phyloP scores from a whole-genome alignment of 2,329 filamentous ascomycete species.

The Fusarium citri region DNA sequence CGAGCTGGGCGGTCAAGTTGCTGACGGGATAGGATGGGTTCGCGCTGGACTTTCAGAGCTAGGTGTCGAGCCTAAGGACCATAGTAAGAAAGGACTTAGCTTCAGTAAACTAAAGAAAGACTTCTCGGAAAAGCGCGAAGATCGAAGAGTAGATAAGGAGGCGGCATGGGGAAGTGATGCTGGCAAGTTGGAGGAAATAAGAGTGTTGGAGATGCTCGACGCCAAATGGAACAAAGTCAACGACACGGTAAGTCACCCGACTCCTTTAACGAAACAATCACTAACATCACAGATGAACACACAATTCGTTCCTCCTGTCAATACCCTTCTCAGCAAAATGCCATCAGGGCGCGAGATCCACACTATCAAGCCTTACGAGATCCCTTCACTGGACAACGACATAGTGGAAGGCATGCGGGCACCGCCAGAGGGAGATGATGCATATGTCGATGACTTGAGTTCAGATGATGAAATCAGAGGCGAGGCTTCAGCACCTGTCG shows the following conservation, averaged over 20 bases:
- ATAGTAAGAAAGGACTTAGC: slow-evolving; percentile 65
- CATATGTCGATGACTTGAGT: slow-evolving; percentile 50
- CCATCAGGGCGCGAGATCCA: slow-evolving; percentile 92
- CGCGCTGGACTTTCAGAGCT: slow-evolving; percentile 80
- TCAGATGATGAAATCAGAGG: slow-evolving; percentile 54
- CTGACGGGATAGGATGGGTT: slow-evolving; percentile 88
- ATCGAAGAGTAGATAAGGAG: slow-evolving; percentile 80
- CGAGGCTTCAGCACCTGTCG: slow-evolving; percentile 52
- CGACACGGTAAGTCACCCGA: slow-evolving; percentile 74
- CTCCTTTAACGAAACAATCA: background rate
- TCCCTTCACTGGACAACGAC: slow-evolving; percentile 72
- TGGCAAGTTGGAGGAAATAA: slow-evolving; percentile 83
- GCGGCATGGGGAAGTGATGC: slow-evolving; percentile 83
- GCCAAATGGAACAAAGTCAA: slow-evolving; percentile 93
- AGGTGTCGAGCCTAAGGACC: slow-evolving; percentile 67
- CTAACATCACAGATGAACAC: slow-evolving; percentile 74
- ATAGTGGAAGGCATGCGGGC: slow-evolving; percentile 71
- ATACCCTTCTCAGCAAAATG: slow-evolving; percentile 79
- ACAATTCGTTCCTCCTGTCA: slow-evolving; percentile 77
- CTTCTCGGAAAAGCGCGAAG: slow-evolving; percentile 81
- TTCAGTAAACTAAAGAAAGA: slow-evolving; percentile 77
- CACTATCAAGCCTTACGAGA: slow-evolving; percentile 73
- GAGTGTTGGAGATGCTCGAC: slow-evolving; percentile 88
- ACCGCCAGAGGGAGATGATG: slow-evolving; percentile 51
- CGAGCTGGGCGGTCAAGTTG: slow-evolving; percentile 83